A percentile compares a stretch with the other conserved stretches of the same genome.
Evolutionary conservation across 2,329 filamentous ascomycete genomes (phyloP).

Genomic region (Exophiala viscosa): DNA sequence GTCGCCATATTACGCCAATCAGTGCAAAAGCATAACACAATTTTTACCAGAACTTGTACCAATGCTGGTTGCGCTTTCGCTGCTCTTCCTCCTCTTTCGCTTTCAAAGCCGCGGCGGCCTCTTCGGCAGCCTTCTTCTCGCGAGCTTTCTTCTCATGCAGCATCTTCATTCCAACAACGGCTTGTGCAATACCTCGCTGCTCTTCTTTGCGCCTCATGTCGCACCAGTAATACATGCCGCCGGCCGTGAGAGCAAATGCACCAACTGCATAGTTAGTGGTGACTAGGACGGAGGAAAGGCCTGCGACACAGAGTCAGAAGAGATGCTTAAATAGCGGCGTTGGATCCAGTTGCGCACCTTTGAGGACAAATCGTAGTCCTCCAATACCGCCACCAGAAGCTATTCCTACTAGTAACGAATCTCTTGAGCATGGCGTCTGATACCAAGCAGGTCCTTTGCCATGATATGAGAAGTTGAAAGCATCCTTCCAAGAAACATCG

Average conservation of each 20-base stretch:
- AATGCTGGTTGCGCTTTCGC: constrained; percentile 41
- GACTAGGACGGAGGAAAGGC: constrained; percentile 10
- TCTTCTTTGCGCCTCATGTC: constrained; percentile 70
- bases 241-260: constrained; percentile 66
- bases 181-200: constrained; percentile 76
- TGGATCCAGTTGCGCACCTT: constrained; percentile 55
- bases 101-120: constrained; percentile 35
- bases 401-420: constrained; percentile 80
- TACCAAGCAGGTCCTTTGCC: constrained; percentile 70
- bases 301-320: constrained; percentile 9
- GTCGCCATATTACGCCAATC: constrained; percentile 4
- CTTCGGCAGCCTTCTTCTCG: constrained; percentile 39
- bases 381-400: constrained; percentile 72
- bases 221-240: constrained; percentile 79
- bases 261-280: constrained; percentile 79
- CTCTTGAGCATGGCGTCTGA: constrained; percentile 76
- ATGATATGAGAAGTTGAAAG: constrained; percentile 52
- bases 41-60: constrained; percentile 47
- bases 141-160: constrained; percentile 65
- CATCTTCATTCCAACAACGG: constrained; percentile 74
- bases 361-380: constrained; percentile 67
- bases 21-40: constrained; percentile 23
- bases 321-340: constrained; percentile 11
- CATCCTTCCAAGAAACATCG: constrained; percentile 40
- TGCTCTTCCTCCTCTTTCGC: constrained; percentile 37